Conservation (phyloP, 2,329 filamentous ascomycete genomes). For the Claviceps humidiphila region DNA sequence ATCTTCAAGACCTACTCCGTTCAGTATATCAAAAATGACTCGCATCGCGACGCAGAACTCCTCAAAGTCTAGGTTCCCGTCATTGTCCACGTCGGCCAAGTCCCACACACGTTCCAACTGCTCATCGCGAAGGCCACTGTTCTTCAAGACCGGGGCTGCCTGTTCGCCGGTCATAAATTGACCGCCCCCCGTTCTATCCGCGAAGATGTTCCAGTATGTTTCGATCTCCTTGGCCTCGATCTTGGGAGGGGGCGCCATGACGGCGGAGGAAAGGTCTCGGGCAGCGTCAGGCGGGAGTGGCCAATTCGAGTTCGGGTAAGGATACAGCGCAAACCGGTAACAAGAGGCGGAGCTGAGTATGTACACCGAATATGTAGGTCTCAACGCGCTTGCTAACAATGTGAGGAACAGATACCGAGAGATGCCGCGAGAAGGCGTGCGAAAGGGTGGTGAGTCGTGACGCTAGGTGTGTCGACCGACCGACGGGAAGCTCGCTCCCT, state of each 20-base stretch:
- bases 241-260: slow-evolving; percentile 38
- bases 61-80: slow-evolving; percentile 96
- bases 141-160: slow-evolving; percentile 49
- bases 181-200: slow-evolving; percentile 43
- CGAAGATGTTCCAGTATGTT: slow-evolving; percentile 54
- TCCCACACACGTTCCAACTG: slow-evolving; percentile 98
- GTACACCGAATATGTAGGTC: background rate
- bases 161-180: slow-evolving; percentile 48
- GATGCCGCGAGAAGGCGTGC: background rate
- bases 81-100: slow-evolving; percentile 89
- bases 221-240: slow-evolving; percentile 51
- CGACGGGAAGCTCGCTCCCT: too few species aligned
- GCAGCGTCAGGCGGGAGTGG: background rate
- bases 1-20: slow-evolving; percentile 49
- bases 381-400: background rate
- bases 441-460: background rate
- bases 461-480: too few species aligned
- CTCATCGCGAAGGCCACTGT: slow-evolving; percentile 48
- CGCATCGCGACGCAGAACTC: slow-evolving; percentile 99
- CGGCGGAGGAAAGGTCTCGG: slow-evolving; percentile 12
- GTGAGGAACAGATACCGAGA: too few species aligned
- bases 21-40: slow-evolving; percentile 92
- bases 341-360: background rate
- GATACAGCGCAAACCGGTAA: background rate
- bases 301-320: background rate